These are phyloP conservation scores for Leishmania arabica DNA, from an alignment of 208 protist genomes.

Conservation along the genomic window DNA sequence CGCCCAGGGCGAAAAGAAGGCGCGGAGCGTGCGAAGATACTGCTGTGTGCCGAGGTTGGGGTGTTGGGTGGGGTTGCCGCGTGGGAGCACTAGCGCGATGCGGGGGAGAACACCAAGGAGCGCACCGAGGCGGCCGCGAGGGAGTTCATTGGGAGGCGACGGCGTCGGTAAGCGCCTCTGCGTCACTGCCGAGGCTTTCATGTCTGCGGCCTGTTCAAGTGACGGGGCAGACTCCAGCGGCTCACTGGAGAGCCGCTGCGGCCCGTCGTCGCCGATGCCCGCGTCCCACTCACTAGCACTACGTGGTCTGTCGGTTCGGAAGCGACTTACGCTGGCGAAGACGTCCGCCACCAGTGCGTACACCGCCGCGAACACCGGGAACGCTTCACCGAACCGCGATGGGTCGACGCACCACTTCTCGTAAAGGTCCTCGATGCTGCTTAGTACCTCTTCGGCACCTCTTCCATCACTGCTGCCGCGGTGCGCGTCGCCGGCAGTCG, in stretches of 20 bases:
- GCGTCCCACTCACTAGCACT: neutral
- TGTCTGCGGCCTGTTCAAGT: neutral
- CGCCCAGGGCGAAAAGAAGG: slow-evolving; percentile 57
- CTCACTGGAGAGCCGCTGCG: neutral
- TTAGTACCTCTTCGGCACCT: slow-evolving; percentile 4
- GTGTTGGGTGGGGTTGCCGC: slow-evolving; percentile 42
- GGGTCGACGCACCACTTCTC: slow-evolving; percentile 44
- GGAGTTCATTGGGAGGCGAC: neutral
- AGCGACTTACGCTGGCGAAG: slow-evolving; percentile 18
- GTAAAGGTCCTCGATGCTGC: slow-evolving; percentile 38
- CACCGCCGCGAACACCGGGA: slow-evolving; percentile 60
- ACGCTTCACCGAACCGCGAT: slow-evolving; percentile 51
- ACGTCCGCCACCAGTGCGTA: slow-evolving; percentile 56
- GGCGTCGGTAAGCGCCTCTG: neutral
- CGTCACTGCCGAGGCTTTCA: neutral
- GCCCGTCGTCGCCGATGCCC: neutral
- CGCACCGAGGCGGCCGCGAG: neutral
- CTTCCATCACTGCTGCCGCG: slow-evolving; percentile 4
- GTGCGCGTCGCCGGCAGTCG: neutral
- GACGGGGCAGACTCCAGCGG: neutral
- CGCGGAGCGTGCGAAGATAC: slow-evolving; percentile 46
- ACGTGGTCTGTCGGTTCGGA: slow-evolving; percentile 1
- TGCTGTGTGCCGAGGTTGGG: slow-evolving; percentile 34
- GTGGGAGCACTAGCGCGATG: slow-evolving; percentile 52
- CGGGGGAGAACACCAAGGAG: slow-evolving; percentile 25